Percentiles rank a stretch among this genome's conserved stretches.
Conservation (phyloP, 208 protist genomes). For the Acanthamoeba healyi region DNA sequence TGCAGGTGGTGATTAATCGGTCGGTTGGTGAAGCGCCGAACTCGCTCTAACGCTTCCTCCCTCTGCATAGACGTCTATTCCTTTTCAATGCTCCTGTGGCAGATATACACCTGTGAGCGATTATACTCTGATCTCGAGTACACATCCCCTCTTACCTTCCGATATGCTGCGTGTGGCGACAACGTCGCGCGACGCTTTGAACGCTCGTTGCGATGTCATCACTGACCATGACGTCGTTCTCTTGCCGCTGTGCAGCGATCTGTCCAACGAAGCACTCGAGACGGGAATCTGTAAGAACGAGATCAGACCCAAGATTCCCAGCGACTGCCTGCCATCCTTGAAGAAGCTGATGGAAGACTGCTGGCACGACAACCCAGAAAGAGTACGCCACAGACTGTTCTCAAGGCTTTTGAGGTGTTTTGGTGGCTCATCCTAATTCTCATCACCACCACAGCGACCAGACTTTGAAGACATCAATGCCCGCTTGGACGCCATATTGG, state of each 20-base stretch:
- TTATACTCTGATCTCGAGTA: slow-evolving; percentile 50
- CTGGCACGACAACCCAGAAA: slow-evolving; percentile 74
- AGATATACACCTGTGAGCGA: slow-evolving; percentile 82
- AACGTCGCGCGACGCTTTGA: too few species aligned
- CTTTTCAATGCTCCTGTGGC: slow-evolving; percentile 87
- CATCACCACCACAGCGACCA: slow-evolving; percentile 18
- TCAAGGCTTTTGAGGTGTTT: too few species aligned
- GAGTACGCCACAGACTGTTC: not conserved
- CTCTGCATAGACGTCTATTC: slow-evolving; percentile 83
- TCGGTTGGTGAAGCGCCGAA: not conserved
- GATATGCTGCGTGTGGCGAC: not conserved
- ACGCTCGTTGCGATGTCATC: too few species aligned
- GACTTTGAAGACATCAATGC: slow-evolving; percentile 74
- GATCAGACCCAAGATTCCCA: slow-evolving; percentile 78
- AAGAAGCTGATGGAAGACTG: slow-evolving; percentile 80
- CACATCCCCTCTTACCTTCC: not conserved
- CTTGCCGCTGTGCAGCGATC: slow-evolving; percentile 77
- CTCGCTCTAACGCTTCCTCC: not conserved
- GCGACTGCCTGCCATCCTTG: slow-evolving; percentile 75
- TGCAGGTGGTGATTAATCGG: not conserved
- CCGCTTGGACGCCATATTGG: slow-evolving; percentile 69
- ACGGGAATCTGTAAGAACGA: slow-evolving; percentile 79
- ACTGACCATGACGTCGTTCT: not conserved
- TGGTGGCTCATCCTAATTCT: not conserved
- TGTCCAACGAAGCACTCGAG: slow-evolving; percentile 77